Evolutionary conservation across 306 rosid species (phyloP).

Genomic region (Prunus kanzakura): DNA sequence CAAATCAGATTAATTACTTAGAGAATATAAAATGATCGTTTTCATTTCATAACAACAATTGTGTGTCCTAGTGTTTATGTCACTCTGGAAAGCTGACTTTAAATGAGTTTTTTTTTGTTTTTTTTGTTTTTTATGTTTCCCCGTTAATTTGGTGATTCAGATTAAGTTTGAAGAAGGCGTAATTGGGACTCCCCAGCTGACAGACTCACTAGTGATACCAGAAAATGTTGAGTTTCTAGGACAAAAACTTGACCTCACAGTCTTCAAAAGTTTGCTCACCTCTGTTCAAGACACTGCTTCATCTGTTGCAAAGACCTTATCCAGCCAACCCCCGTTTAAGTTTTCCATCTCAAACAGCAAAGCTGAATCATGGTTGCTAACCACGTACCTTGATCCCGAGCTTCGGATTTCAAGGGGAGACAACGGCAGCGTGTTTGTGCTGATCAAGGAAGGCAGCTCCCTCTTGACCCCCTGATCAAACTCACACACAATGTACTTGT

Average conservation of each 20-base stretch:
- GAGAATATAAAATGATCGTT: no score
- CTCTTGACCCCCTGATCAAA: conserved; percentile 23
- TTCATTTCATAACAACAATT: not conserved
- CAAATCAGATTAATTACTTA: no score
- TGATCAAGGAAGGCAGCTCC: conserved; percentile 79
- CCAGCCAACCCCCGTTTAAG: conserved; percentile 75
- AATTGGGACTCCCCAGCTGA: conserved; percentile 87
- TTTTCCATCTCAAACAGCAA: conserved; percentile 51
- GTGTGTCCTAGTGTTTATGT: not conserved
- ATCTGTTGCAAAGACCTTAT: conserved; percentile 65
- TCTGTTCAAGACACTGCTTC: conserved; percentile 80
- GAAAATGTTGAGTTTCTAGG: conserved; percentile 85
- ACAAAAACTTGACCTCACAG: conserved; percentile 70
- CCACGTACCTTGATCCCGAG: conserved; percentile 84
- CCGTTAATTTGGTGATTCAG: conserved; percentile 30
- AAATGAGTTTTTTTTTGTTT: not conserved
- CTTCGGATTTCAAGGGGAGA: conserved; percentile 76
- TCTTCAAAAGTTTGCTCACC: conserved; percentile 65
- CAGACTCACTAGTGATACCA: conserved; percentile 82
- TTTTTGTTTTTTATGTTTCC: no score
- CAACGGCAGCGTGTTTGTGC: conserved; percentile 75
- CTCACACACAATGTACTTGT: not conserved
- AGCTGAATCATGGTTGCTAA: conserved; percentile 81
- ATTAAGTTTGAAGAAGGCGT: conserved; percentile 82
- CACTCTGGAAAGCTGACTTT: not conserved